phyloP scores from a whole-genome alignment of 2,329 filamentous ascomycete species.

The Phialophora macrospora region DNA sequence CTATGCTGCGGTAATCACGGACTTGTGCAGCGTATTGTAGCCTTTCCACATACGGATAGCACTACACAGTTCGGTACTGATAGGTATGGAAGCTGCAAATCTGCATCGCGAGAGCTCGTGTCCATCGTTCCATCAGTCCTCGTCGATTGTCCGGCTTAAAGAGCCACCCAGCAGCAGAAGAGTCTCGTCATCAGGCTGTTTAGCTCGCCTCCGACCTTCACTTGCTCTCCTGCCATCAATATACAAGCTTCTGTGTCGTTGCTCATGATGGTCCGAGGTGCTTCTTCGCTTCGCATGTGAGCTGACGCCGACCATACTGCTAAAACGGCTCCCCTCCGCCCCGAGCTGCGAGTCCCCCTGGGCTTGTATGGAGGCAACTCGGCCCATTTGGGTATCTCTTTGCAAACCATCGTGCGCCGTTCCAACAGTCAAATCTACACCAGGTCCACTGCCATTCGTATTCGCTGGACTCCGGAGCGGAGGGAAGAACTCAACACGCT shows the following conservation, averaged over 20 bases:
- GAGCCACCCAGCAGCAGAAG: conserved; percentile 20
- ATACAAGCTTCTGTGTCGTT: neutral
- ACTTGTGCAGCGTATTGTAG: neutral
- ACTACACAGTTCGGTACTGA: conserved; percentile 7
- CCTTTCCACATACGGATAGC: neutral
- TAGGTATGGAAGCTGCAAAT: conserved; percentile 3
- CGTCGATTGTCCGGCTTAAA: conserved; percentile 12
- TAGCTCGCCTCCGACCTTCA: neutral
- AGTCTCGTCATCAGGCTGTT: conserved; percentile 23
- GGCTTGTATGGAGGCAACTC: neutral
- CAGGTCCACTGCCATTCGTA: conserved; percentile 13
- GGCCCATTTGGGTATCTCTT: neutral
- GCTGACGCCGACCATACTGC: conserved; percentile 33
- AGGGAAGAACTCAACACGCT: conserved; percentile 35
- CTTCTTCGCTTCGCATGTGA: conserved; percentile 28
- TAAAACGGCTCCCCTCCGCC: conserved; percentile 19
- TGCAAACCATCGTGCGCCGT: neutral
- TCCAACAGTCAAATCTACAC: neutral
- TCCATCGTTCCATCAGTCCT: neutral
- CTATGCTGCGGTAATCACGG: neutral
- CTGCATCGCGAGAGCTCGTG: neutral
- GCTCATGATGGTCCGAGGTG: conserved; percentile 3
- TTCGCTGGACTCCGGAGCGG: conserved; percentile 26
- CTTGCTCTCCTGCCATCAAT: conserved; percentile 2
- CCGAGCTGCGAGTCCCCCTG: conserved; percentile 1